Conservation (phyloP, 1,284 basidiomycete species). For the Fistulinella cinereoalba region DNA sequence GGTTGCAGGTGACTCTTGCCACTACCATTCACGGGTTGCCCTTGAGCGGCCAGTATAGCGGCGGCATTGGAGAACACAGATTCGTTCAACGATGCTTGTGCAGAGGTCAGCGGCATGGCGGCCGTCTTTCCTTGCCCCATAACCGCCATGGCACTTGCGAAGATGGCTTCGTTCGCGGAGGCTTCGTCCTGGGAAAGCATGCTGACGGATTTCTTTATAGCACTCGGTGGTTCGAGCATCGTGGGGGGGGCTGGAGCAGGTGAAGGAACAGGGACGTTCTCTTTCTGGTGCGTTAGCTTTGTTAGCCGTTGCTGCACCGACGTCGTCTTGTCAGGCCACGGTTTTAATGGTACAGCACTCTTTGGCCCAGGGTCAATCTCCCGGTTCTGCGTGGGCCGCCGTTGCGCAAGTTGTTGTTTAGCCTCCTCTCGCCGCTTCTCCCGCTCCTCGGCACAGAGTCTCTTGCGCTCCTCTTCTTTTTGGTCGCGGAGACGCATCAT, state of each 20-base stretch:
- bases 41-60: conserved; percentile 13
- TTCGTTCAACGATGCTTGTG: conserved; percentile 26
- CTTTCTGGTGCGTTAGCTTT: conserved; percentile 21
- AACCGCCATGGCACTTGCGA: conserved; percentile 24
- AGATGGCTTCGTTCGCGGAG: conserved; percentile 24
- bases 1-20: conserved; percentile 13
- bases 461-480: conserved; percentile 52
- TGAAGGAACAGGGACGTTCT: conserved; percentile 15
- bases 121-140: conserved; percentile 18
- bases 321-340: conserved; percentile 12
- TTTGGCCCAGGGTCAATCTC: conserved; percentile 21
- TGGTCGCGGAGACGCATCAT: conserved; percentile 45
- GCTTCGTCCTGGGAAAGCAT: conserved; percentile 28
- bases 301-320: conserved; percentile 11
- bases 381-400: conserved; percentile 13
- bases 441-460: conserved; percentile 44
- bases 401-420: conserved; percentile 21
- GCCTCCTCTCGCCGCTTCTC: conserved; percentile 39
- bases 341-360: conserved; percentile 7
- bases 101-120: conserved; percentile 8
- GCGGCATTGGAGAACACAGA: conserved; percentile 25
- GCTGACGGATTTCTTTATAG: conserved; percentile 27
- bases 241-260: conserved; percentile 7
- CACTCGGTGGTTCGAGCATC: conserved; percentile 22
- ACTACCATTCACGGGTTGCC: conserved; percentile 7